phyloP scores from a whole-genome alignment of 1,284 basidiomycete genomes.

The Irpex rosettiformis region DNA sequence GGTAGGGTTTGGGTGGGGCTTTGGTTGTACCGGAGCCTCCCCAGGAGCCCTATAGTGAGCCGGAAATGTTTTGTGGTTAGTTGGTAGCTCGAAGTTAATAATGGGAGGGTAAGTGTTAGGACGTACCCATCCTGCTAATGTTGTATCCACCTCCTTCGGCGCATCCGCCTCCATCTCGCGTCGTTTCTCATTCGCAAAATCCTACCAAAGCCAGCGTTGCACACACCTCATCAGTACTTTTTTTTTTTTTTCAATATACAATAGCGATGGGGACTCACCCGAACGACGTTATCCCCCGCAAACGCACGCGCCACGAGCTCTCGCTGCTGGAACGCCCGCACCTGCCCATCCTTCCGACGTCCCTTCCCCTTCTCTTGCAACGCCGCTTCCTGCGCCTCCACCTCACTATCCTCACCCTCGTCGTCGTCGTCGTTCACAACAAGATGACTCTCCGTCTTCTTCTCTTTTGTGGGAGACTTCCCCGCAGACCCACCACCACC shows the following conservation, averaged over 20 bases:
- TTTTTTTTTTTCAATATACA: constrained; percentile 48
- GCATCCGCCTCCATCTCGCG: constrained; percentile 82
- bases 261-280: constrained; percentile 42
- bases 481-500: constrained; percentile 13
- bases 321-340: constrained; percentile 76
- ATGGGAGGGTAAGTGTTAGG: background rate
- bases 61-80: background rate
- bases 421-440: constrained; percentile 31
- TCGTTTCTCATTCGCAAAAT: constrained; percentile 83
- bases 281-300: constrained; percentile 93
- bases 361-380: constrained; percentile 41
- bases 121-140: constrained; percentile 92
- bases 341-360: constrained; percentile 41
- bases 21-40: constrained; percentile 74
- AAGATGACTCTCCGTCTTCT: background rate
- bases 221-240: constrained; percentile 85
- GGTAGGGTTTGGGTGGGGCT: constrained; percentile 53
- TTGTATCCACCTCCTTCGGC: constrained; percentile 69
- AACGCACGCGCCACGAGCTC: constrained; percentile 94
- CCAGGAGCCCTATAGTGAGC: constrained; percentile 77
- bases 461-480: background rate
- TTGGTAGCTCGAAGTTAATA: background rate
- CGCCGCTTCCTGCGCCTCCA: constrained; percentile 61
- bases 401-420: constrained; percentile 60
- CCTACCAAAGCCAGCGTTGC: constrained; percentile 72